Evolutionary conservation across 352 stramenopile species (phyloP), one percentile per base, ranked within the genome.

Genomic region (Phytophthora palmivora): DNA sequence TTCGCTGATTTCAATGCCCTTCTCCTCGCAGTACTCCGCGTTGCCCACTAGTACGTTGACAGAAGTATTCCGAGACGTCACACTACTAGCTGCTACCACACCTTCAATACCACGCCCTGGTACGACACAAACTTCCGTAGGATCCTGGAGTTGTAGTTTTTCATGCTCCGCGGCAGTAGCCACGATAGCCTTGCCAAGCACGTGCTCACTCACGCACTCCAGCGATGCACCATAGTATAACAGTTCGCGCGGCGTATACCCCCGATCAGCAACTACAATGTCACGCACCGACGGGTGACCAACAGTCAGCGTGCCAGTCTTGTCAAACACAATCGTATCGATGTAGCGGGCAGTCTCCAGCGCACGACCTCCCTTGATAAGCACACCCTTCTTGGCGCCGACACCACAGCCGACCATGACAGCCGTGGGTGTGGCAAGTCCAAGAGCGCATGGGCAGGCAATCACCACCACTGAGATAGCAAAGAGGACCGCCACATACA

Each of bases 241-340:
- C 47, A 96, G 57, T 47, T 94, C 84, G 32, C 74, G 79, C 1
- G 82, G 77, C 0, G 85, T 89, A 58, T 77, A 82, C n/a, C 68
- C 55, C 8, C 81, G 76, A 49, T 92, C 79, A 3, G 79, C 67
- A 37, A 94, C 73, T n/a, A 94, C 74, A 0, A 96, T 76, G 45
- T 96, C 87, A 19, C 81, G 89, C 8, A 95, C 83, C 2, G 76
- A 89, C n/a, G 86, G 84, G 21, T 89, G 82, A 33, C 87, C 89
- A 15, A 87, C 73, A 1, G 94, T 98, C 3, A 98, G 67, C 8
- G 94, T 98, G 1, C 93, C 93, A 2, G 93, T 98, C 72, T 98
- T 98, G 66, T 98, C 94, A 66, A 98, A 98, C 24, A 96, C 93
- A 26, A 94, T 88, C 19, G 84, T 89, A 26, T 91, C 85, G 1